Percentiles rank a stretch among this genome's conserved stretches.
Evolutionary conservation across 1,284 basidiomycete genomes (phyloP).

Genomic region (Irpex sp.): DNA sequence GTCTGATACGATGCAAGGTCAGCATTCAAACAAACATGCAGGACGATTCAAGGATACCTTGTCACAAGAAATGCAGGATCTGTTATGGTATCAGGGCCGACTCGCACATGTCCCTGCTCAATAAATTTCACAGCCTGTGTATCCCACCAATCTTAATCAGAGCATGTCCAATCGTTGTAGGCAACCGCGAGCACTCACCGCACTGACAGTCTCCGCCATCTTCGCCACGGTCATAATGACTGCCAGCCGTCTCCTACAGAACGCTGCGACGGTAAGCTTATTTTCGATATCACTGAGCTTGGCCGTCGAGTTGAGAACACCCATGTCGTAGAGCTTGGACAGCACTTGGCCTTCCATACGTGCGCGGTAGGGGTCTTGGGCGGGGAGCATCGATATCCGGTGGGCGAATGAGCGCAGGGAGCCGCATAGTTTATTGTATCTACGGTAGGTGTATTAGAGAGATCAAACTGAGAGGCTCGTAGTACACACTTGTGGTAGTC

Average conservation of each 20-base stretch:
- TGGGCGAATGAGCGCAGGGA: conserved; percentile 85
- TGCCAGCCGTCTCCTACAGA: conserved; percentile 88
- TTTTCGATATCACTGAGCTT: conserved; percentile 93
- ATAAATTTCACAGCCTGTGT: conserved; percentile 91
- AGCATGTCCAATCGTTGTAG: conserved; percentile 5
- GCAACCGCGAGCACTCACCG: conserved; percentile 51
- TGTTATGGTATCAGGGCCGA: conserved; percentile 93
- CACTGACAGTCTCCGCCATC: conserved; percentile 95
- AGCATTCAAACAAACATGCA: conserved; percentile 11
- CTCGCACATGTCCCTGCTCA: conserved; percentile 97
- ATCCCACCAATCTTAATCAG: background rate
- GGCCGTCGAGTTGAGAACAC: conserved; percentile 76
- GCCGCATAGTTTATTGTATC: conserved; percentile 96
- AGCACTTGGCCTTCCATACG: conserved; percentile 87
- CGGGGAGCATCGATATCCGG: conserved; percentile 83
- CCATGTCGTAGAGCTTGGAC: conserved; percentile 97
- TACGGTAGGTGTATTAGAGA: conserved; percentile 27
- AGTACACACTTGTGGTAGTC: conserved; percentile 86
- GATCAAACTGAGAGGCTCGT: too few species aligned
- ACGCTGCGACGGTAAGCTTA: conserved; percentile 93
- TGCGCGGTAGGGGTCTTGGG: conserved; percentile 86
- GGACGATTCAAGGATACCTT: conserved; percentile 40
- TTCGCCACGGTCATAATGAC: conserved; percentile 92
- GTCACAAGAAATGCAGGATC: conserved; percentile 98
- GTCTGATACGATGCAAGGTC: conserved; percentile 38